Evolutionary conservation across 2,329 filamentous ascomycete genomes (phyloP).

Genomic region (Microdochium nivale): DNA sequence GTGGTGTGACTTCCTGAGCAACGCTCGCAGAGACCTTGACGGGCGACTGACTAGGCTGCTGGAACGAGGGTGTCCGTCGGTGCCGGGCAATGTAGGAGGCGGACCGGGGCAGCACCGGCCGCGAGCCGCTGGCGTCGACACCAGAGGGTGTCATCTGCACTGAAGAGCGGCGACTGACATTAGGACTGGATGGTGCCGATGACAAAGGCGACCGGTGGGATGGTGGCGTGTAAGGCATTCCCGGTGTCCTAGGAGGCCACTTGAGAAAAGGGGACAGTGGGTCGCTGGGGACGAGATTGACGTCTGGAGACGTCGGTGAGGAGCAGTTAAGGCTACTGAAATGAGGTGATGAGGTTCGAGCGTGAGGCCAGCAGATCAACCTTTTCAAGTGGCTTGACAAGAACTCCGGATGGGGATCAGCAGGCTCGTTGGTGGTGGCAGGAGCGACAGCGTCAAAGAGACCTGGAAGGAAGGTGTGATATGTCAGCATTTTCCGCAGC

Average conservation of each 20-base stretch:
- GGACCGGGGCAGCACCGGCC: conserved; percentile 52
- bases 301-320: conserved; percentile 6
- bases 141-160: conserved; percentile 35
- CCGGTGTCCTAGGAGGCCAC: conserved; percentile 23
- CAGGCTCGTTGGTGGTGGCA: background rate
- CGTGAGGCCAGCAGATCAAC: background rate
- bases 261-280: conserved; percentile 12
- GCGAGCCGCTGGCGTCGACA: conserved; percentile 23
- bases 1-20: conserved; percentile 33
- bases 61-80: conserved; percentile 44
- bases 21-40: conserved; percentile 15
- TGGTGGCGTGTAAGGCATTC: conserved; percentile 86
- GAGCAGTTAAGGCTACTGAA: conserved; percentile 13
- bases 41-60: conserved; percentile 14
- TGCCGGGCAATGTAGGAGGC: conserved; percentile 58
- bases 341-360: conserved; percentile 13
- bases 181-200: conserved; percentile 48
- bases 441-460: background rate
- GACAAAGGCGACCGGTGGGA: conserved; percentile 55
- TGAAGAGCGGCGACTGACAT: conserved; percentile 50
- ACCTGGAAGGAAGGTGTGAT: background rate
- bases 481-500: background rate
- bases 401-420: background rate
- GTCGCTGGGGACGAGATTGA: conserved; percentile 9
- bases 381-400: background rate